phyloP scores from a whole-genome alignment of 1,139 yeast species.

The Chernovozyma aurita region DNA sequence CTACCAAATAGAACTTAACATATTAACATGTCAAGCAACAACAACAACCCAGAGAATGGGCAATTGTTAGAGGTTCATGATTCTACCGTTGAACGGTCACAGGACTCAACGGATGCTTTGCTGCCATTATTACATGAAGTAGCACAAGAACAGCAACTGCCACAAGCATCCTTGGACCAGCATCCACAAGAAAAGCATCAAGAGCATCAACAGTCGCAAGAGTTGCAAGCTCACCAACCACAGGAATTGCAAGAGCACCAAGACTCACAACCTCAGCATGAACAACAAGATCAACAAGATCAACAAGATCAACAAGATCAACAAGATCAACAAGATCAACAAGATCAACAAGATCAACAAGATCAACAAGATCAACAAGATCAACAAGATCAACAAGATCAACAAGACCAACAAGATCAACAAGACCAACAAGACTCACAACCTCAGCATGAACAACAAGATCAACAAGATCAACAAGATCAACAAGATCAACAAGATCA shows the following conservation, averaged over 20 bases:
- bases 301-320: slow-evolving; percentile 9
- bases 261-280: slow-evolving; percentile 9
- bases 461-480: slow-evolving; percentile 4
- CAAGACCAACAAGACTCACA: slow-evolving; percentile 4
- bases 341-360: slow-evolving; percentile 11
- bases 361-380: slow-evolving; percentile 4
- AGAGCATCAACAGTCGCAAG: too few relatives aligned
- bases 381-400: slow-evolving; percentile 10
- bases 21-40: too few relatives aligned
- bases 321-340: slow-evolving; percentile 10
- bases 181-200: too few relatives aligned
- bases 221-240: too few relatives aligned
- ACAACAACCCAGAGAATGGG: too few relatives aligned
- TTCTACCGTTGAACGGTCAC: too few relatives aligned
- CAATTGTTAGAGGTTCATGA: too few relatives aligned
- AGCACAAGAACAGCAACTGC: too few relatives aligned
- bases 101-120: too few relatives aligned
- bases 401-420: slow-evolving; percentile 9
- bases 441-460: slow-evolving; percentile 8
- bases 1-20: too few relatives aligned
- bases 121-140: too few relatives aligned
- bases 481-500: slow-evolving; percentile 2
- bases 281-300: slow-evolving; percentile 10
- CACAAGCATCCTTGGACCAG: too few relatives aligned
- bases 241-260: slow-evolving; percentile 8